Percentiles rank a stretch among this genome's conserved stretches.
Evolutionary conservation across 1,139 yeast genomes (phyloP).

Genomic region (Geotrichum phurueaensis): DNA sequence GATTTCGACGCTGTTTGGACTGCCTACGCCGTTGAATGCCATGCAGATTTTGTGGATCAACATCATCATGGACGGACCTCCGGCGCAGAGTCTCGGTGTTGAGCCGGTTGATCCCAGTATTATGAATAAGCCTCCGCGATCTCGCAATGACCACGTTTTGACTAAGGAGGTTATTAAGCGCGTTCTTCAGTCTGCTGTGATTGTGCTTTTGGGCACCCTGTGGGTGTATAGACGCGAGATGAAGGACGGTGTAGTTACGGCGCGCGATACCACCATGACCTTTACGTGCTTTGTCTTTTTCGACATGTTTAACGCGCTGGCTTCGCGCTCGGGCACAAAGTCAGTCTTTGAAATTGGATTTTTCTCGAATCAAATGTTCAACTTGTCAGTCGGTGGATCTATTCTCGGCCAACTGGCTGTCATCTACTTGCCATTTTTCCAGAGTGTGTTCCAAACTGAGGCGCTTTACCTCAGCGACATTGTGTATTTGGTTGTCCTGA

Average conservation of each 20-base stretch:
- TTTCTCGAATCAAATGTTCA: constrained; percentile 78
- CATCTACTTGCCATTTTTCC: constrained; percentile 87
- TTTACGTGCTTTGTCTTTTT: constrained; percentile 91
- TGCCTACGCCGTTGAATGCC: constrained; percentile 95
- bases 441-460: constrained; percentile 87
- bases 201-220: constrained; percentile 72
- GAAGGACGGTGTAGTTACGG: constrained; percentile 69
- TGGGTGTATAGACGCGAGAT: constrained; percentile 79
- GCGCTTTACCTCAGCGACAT: constrained; percentile 68
- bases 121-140: constrained; percentile 90
- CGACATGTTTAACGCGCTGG: constrained; percentile 92
- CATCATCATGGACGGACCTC: constrained; percentile 98
- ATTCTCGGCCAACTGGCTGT: constrained; percentile 90
- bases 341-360: constrained; percentile 74
- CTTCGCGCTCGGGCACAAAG: constrained; percentile 83
- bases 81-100: constrained; percentile 95
- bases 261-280: constrained; percentile 98
- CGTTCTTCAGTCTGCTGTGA: constrained; percentile 64
- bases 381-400: constrained; percentile 86
- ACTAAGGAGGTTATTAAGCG: constrained; percentile 63
- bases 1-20: constrained; percentile 72
- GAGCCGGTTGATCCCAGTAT: constrained; percentile 95
- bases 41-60: constrained; percentile 98
- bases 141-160: constrained; percentile 73
- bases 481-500: constrained; percentile 50